Evolutionary conservation across 805 yeast genomes (phyloP).

Genomic region (Kluyveromyces aestuarii): DNA sequence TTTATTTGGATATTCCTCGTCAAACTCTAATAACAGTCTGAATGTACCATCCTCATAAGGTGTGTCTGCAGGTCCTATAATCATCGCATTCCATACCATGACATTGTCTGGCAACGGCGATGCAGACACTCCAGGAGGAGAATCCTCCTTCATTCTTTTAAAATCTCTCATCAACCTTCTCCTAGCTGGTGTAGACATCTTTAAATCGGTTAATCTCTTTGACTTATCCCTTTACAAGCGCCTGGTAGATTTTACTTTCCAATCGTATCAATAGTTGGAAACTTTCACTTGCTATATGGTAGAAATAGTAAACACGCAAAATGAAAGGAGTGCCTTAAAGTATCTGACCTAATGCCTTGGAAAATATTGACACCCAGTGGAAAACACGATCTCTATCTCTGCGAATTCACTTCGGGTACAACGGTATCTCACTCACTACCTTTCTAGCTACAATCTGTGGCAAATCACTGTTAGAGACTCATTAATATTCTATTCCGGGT

Average conservation of each 20-base stretch:
- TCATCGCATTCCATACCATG: constrained; percentile 96
- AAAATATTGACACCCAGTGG: not conserved
- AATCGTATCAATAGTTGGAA: not conserved
- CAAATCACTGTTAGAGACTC: no score
- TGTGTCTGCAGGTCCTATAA: constrained; percentile 94
- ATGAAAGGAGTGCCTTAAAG: no score
- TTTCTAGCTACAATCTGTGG: no score
- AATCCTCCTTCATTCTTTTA: constrained; percentile 95
- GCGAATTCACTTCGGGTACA: no score
- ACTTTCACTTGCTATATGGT: not conserved
- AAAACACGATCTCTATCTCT: no score
- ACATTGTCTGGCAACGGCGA: constrained; percentile 96
- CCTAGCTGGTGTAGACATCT: constrained; percentile 97
- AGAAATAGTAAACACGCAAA: not conserved
- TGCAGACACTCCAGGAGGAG: constrained; percentile 97
- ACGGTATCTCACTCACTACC: no score
- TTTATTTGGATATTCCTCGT: constrained; percentile 95
- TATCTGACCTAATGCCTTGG: not conserved
- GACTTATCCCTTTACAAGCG: not conserved
- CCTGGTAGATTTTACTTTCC: not conserved
- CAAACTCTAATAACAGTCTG: constrained; percentile 75
- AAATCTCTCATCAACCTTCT: constrained; percentile 98
- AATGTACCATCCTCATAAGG: constrained; percentile 98
- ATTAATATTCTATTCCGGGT: no score
- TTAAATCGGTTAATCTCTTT: not conserved